Base-by-base conservation (phyloP, 306 rosid genomes). In the Datisca glomerata region DNA sequence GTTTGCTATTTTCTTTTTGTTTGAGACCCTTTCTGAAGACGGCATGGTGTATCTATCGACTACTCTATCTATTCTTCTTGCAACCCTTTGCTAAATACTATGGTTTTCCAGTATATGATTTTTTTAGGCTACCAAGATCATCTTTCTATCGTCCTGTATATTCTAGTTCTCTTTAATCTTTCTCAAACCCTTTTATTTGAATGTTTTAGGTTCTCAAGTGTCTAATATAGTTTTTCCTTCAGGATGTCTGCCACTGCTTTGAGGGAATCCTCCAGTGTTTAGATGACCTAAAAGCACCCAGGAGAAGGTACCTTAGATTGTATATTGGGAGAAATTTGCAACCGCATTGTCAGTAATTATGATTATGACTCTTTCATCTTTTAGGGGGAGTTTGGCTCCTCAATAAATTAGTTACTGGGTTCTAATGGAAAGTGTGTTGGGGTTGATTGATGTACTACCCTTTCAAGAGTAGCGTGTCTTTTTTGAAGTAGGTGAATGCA, bases 221-320 rank as follows among this genome's bases (percentile, higher is more conserved):
- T 81, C 99, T 91, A 69, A 91, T 78, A 61, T 60, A 55, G 45
- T 76, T 72, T 85, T 85, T 85, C 81, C 69, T 85, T 78, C 99
- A 91, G 99, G 99, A 75, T 64, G 27, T 70, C 61, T 74, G 49
- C 67, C 83, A 73, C 53, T 67, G 91, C 81, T 78, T 67, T 73
- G 86, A 71, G 80, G 93, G 92, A 78, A 66, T 76, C 80, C 84
- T 80, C 63, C 81, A 63, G 72, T 80, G 79, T 85, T 78, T 85
- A 70, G 80, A 60, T 89, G 98, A 93, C 70, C 67, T 44, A 59
- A 72, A 63, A 92, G 96, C 75, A 80, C 74, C 67, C 86, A 56
- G 92, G 85, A 84, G 99, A 91, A 91, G 99, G 99, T 91, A 91
- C 77, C 94, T 71, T 78, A 81, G 96, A 55, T 84, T 78, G 92